Evolutionary conservation across 495 filamentous ascomycete genomes (phyloP), one percentile per base, ranked within the genome.

Genomic region (Lindgomyces ingoldianus): DNA sequence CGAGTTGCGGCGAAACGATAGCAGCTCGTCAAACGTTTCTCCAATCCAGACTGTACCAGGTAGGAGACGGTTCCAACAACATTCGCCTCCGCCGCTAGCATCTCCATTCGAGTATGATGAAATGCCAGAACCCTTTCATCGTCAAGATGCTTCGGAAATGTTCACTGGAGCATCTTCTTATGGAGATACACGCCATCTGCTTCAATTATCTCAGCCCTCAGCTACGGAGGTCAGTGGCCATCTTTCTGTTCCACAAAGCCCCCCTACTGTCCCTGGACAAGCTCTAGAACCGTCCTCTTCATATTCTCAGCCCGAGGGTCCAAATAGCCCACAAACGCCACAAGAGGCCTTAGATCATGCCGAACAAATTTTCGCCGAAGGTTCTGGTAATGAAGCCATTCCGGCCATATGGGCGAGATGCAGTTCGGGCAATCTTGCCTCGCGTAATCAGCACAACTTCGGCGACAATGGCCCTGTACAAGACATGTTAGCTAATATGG

Each of bases 121-220:
- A 22, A 41, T 41, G 12, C 44, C 41, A 21, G 49, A 29, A 16
- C 36, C 44, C 25, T 57, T 57, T 60, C 22, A 8, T 24, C 53
- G 57, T 18, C 59, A 29, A 8, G 21, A 54, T 0, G n/a, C 60
- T 12, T 68, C 65, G 19, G 58, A 69, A n/a, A 41, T 60, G 26
- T 61, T 72, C 42, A 69, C 71, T 36, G 42, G 29, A 14, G 42
- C 19, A n/a, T 63, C 62, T 3, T 74, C 72, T 1, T 74, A 74
- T 61, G 72, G 72, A 12, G 68, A 73, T 57, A 74, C 68, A n/a
- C 68, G 70, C 12, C 42, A 71, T 29, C 55, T 74, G 18, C 64
- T 73, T 10, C 63, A 51, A 47, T 30, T 62, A 12, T 68, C 57
- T 27, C 67, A 60, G 48, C 46, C 60, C 22, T 53, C 36, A 11